Percentiles rank a stretch among this genome's conserved stretches.
These are phyloP conservation scores for Dunaliella sp. DNA, from an alignment of 139 green algal species.

Conservation along the genomic window DNA sequence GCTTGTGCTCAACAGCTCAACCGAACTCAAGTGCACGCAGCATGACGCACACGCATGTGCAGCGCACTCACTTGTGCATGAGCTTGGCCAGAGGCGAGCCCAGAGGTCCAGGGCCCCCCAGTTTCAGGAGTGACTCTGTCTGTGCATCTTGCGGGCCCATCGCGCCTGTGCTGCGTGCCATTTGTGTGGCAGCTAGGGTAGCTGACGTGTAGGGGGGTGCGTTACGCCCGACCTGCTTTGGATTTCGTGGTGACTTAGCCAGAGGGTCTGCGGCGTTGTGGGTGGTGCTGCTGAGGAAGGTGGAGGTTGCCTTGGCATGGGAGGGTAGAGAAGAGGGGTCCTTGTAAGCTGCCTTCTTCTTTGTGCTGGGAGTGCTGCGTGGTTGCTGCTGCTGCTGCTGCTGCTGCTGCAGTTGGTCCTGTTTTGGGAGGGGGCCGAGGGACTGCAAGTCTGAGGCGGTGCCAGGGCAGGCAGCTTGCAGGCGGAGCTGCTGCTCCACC, in stretches of 20 bases:
- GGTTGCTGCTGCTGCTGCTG: background rate
- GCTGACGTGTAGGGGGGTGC: background rate
- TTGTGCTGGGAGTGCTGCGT: background rate
- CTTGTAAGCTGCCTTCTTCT: too few relatives aligned
- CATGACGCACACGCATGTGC: too few relatives aligned
- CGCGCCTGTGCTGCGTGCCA: background rate
- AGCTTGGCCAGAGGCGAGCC: background rate
- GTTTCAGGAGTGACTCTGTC: background rate
- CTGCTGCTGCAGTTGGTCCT: background rate
- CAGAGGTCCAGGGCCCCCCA: background rate
- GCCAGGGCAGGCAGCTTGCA: background rate
- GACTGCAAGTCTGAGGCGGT: background rate
- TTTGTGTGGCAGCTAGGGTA: background rate
- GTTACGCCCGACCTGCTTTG: background rate
- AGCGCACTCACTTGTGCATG: background rate
- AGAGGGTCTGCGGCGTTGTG: too few relatives aligned
- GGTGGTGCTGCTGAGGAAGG: too few relatives aligned
- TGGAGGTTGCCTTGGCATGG: too few relatives aligned
- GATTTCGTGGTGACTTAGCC: background rate
- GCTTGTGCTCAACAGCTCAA: too few relatives aligned
- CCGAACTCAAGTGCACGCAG: too few relatives aligned
- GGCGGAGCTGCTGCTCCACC: conserved; percentile 1
- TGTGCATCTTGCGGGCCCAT: background rate
- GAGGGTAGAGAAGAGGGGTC: too few relatives aligned
- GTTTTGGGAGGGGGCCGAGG: too few relatives aligned